phyloP scores from a whole-genome alignment of 2,329 filamentous ascomycete species.

The Phaeomoniella chlamydospora region DNA sequence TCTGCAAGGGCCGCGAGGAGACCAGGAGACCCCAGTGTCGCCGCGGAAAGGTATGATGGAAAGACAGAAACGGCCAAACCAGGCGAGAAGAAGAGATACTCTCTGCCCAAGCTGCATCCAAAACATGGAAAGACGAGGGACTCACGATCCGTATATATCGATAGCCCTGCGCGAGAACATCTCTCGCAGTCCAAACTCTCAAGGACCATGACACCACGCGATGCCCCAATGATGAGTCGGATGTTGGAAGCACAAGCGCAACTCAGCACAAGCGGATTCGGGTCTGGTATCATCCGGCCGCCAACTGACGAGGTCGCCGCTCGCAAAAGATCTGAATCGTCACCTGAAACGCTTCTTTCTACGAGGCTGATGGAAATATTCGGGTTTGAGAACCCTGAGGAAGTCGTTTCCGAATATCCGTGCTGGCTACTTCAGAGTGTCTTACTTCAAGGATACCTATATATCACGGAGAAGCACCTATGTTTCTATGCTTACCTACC shows the following conservation, averaged over 20 bases:
- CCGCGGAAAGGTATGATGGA: conserved; percentile 14
- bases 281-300: conserved; percentile 9
- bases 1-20: neutral
- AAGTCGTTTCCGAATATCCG: conserved; percentile 79
- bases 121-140: conserved; percentile 6
- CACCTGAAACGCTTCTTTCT: conserved; percentile 44
- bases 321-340: conserved; percentile 38
- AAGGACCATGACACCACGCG: conserved; percentile 28
- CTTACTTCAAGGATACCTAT: conserved; percentile 85
- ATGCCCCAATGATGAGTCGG: conserved; percentile 60
- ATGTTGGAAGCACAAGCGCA: conserved; percentile 61
- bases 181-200: neutral
- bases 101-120: conserved; percentile 43
- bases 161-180: neutral
- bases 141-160: conserved; percentile 1
- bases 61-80: neutral
- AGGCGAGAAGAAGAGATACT: conserved; percentile 28
- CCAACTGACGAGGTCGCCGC: conserved; percentile 18
- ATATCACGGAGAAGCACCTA: conserved; percentile 82
- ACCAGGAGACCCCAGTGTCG: conserved; percentile 7
- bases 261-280: conserved; percentile 22
- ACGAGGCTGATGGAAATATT: conserved; percentile 71
- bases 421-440: conserved; percentile 90
- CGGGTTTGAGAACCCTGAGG: conserved; percentile 64
- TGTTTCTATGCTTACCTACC: conserved; percentile 97